A percentile compares a stretch with the other conserved stretches of the same genome.
Evolutionary conservation across 2,329 filamentous ascomycete genomes (phyloP).

Genomic region (Alternaria sp.): DNA sequence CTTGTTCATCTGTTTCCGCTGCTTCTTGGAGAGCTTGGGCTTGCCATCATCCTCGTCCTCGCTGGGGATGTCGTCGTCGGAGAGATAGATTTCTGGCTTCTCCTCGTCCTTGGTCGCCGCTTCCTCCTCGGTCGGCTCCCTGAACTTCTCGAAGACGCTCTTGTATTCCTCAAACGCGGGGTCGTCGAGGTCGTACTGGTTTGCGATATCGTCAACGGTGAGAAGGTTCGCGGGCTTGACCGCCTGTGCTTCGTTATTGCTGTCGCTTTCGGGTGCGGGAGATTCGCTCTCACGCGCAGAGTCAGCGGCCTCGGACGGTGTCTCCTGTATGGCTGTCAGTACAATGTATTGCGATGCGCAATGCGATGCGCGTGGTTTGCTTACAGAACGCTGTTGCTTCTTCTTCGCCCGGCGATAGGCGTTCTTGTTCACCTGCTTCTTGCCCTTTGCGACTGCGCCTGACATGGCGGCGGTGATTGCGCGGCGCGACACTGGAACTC

Average conservation of each 20-base stretch:
- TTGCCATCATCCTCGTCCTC: conserved; percentile 77
- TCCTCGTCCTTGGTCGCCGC: conserved; percentile 60
- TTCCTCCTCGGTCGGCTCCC: conserved; percentile 63
- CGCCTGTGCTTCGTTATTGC: conserved; percentile 43
- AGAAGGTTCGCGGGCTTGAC: conserved; percentile 56
- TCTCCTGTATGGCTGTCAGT: conserved; percentile 42
- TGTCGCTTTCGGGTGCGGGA: conserved; percentile 40
- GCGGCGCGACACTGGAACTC: conserved; percentile 9
- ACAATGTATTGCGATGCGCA: not conserved
- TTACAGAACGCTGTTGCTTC: conserved; percentile 80
- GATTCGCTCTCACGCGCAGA: conserved; percentile 48
- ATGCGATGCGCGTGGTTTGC: conserved; percentile 5
- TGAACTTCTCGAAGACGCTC: conserved; percentile 79
- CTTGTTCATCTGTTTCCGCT: conserved; percentile 88
- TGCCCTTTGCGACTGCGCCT: conserved; percentile 32
- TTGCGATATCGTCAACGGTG: conserved; percentile 43
- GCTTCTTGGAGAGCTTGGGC: conserved; percentile 88
- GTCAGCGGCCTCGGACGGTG: conserved; percentile 38
- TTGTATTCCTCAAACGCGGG: conserved; percentile 85
- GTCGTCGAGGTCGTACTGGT: conserved; percentile 69
- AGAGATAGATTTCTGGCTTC: conserved; percentile 84
- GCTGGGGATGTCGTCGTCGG: conserved; percentile 83
- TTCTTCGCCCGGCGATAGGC: conserved; percentile 91
- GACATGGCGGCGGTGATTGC: conserved; percentile 31
- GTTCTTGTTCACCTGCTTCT: conserved; percentile 85